Percentiles rank a stretch among this genome's conserved stretches.
These are phyloP conservation scores for Rhytidiadelphus loreus DNA, from an alignment of 225 moss, liverwort and hornwort genomes.

Conservation along the genomic window DNA sequence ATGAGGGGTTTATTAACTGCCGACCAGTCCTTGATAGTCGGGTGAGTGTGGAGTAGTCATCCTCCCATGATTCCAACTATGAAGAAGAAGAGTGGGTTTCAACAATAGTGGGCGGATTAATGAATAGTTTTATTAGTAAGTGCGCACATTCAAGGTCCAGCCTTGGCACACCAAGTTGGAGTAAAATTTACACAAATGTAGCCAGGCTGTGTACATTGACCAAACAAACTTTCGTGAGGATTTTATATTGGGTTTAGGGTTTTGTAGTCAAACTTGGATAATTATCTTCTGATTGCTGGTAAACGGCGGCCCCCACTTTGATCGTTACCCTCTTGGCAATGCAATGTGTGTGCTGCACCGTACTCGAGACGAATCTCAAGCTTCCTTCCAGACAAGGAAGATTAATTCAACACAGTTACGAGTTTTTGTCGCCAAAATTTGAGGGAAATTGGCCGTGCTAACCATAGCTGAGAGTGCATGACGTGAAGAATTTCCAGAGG, in stretches of 20 bases:
- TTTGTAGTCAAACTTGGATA: not conserved
- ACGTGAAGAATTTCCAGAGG: not conserved
- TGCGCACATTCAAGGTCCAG: not conserved
- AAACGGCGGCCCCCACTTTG: not conserved
- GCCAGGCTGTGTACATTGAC: not conserved
- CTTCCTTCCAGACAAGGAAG: not conserved
- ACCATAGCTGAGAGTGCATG: not conserved
- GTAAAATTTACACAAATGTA: not conserved
- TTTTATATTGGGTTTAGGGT: not conserved
- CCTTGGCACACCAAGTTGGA: not conserved
- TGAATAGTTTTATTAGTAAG: not conserved
- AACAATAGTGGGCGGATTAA: not conserved
- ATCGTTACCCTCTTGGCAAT: not conserved
- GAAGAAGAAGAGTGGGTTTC: not conserved
- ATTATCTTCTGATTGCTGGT: too few relatives aligned
- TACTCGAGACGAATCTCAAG: not conserved
- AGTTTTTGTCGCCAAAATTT: not conserved
- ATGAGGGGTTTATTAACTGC: too few relatives aligned
- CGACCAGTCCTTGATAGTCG: not conserved
- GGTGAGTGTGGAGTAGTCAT: not conserved
- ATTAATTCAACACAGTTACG: not conserved
- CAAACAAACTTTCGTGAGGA: not conserved
- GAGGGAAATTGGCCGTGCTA: not conserved
- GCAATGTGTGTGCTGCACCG: not conserved
- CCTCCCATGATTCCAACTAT: not conserved